These are phyloP conservation scores for Brassica juncea DNA, from an alignment of 345 rosid genomes.

Conservation along the genomic window DNA sequence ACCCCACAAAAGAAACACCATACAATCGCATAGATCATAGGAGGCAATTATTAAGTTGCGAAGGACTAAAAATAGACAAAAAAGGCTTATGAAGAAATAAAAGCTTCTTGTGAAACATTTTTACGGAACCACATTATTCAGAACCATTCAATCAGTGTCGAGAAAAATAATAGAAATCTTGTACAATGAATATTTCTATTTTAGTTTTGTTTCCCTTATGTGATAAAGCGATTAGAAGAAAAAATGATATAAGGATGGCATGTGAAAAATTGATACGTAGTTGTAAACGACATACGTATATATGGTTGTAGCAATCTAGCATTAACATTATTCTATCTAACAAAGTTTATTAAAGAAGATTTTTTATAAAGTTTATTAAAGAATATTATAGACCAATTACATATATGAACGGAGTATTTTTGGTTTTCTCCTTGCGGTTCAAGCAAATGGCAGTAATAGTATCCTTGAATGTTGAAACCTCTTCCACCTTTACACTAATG, in stretches of 20 bases:
- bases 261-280: too few relatives aligned
- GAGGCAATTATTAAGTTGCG: neutral
- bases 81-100: neutral
- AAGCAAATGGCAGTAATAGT: neutral
- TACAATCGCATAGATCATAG: neutral
- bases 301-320: too few relatives aligned
- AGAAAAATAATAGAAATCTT: neutral
- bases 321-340: neutral
- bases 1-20: neutral
- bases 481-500: neutral
- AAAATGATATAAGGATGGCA: neutral
- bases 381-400: neutral
- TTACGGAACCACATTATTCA: neutral
- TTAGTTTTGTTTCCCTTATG: neutral
- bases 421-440: neutral
- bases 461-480: neutral
- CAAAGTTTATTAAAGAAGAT: neutral
- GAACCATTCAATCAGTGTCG: neutral
- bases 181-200: neutral
- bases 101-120: neutral
- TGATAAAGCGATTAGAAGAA: neutral
- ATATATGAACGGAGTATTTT: neutral
- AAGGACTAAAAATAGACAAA: neutral
- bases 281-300: too few relatives aligned
- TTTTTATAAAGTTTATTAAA: too few relatives aligned